Base-by-base conservation (phyloP, 768 basidiomycete species). In the Panaeolus papilionaceus region DNA sequence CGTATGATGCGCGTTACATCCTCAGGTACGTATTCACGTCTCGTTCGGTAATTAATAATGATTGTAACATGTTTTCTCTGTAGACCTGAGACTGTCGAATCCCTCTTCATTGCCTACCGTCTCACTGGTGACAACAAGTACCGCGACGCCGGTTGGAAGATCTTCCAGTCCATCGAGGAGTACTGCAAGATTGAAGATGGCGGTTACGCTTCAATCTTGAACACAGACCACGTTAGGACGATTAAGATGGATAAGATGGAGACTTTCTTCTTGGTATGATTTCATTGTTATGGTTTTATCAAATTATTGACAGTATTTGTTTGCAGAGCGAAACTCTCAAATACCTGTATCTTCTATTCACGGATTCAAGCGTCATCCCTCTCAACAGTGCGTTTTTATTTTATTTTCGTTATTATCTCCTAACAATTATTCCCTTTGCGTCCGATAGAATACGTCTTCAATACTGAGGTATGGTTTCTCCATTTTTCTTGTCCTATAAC, bases 1-100 rank as follows among this genome's bases (percentile, higher is more conserved):
- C 89, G 0, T 90, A 94, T 66, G 96, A 98, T 71, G 95, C 95
- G 16, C 89, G 95, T 23, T 98, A 99, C 76, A 96, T 97, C 69
- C 88, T 99, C 14, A 87, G 95, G 87, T 88, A 70, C 18, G 84
- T 74, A 64, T 23, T 37, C 18, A 45, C 18, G 6, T 23, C 7
- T 61, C 62, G 2, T 44, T 49, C 3, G 16, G 16, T 44, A 18
- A 14, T 14, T 12, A 12, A 5, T 6, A 44, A 14, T 44, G 54
- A 47, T 10, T 18, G n/a, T 61, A 64, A 28, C 16, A 2, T 37
- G 42, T 11, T 64, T 38, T 39, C 28, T 9, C 33, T 23, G 45
- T 71, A 92, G 93, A 37, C 96, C 96, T 7, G 96, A 98, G 80
- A 98, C 96, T 0, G 85, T 95, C 12, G 96, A 98, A 76, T 95